phyloP scores from a whole-genome alignment of 2,329 filamentous ascomycete species.

The Meredithiella fracta region DNA sequence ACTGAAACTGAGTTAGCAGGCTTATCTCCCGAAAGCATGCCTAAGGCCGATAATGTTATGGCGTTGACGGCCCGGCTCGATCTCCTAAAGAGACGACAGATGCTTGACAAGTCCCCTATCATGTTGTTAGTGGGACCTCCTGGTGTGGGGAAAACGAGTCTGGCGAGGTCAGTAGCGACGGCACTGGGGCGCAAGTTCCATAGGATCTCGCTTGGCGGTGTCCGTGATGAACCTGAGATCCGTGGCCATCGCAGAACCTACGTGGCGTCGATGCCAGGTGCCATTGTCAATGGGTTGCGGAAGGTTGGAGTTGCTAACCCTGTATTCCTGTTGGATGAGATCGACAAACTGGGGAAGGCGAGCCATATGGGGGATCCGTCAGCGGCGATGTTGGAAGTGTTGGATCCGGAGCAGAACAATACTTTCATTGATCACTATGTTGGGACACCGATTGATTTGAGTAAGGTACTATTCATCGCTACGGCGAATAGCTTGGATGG shows the following conservation, averaged over 20 bases:
- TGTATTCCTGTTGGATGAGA: constrained; percentile 89
- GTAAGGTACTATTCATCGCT: constrained; percentile 92
- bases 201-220: constrained; percentile 86
- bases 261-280: constrained; percentile 94
- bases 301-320: constrained; percentile 94
- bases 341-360: constrained; percentile 84
- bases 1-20: constrained; percentile 37
- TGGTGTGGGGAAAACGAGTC: constrained; percentile 87
- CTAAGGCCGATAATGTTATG: constrained; percentile 19
- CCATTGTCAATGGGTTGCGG: constrained; percentile 83
- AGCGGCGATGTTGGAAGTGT: constrained; percentile 91
- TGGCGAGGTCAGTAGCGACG: constrained; percentile 83
- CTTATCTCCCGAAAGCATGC: constrained; percentile 25
- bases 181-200: constrained; percentile 92
- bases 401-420: constrained; percentile 94
- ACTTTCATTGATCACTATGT: constrained; percentile 93
- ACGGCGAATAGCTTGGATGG: constrained; percentile 91
- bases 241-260: constrained; percentile 89
- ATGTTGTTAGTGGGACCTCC: constrained; percentile 84
- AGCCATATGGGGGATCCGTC: constrained; percentile 93
- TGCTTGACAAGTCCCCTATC: constrained; percentile 91
- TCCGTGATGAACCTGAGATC: constrained; percentile 93
- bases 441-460: constrained; percentile 86
- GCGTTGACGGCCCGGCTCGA: constrained; percentile 47
- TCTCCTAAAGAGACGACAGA: constrained; percentile 61